A percentile compares a stretch with the other conserved stretches of the same genome.
phyloP scores from a whole-genome alignment of 768 basidiomycete genomes.

The Suillus clintonianus region DNA sequence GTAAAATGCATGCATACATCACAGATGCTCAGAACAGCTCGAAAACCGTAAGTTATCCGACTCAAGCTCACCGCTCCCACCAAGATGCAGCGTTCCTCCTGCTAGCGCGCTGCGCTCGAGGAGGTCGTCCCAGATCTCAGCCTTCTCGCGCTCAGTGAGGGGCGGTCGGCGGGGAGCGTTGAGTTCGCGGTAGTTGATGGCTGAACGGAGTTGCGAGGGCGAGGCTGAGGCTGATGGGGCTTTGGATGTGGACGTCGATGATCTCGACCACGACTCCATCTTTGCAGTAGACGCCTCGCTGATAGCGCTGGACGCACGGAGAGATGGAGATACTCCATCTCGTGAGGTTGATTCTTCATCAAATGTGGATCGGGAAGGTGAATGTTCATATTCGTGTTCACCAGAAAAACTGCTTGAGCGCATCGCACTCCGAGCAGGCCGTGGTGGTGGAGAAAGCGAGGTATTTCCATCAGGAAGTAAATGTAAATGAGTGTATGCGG shows the following conservation, averaged over 20 bases:
- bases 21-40: constrained; percentile 19
- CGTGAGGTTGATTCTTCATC: constrained; percentile 7
- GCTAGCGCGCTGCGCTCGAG: constrained; percentile 66
- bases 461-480: constrained; percentile 19
- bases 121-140: constrained; percentile 68
- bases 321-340: not conserved
- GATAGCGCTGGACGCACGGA: constrained; percentile 21
- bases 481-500: constrained; percentile 6
- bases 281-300: constrained; percentile 36
- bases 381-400: not conserved
- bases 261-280: constrained; percentile 15
- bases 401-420: constrained; percentile 15
- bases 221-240: constrained; percentile 1
- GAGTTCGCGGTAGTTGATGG: constrained; percentile 52
- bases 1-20: not conserved
- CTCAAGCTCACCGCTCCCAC: constrained; percentile 42
- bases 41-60: constrained; percentile 47
- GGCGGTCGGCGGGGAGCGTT: constrained; percentile 34
- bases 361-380: not conserved
- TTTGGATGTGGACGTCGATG: constrained; percentile 14
- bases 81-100: constrained; percentile 71
- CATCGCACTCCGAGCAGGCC: constrained; percentile 14
- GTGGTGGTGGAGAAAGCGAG: constrained; percentile 28
- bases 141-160: constrained; percentile 71
- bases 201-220: constrained; percentile 26